These are phyloP conservation scores for Arthromyces matolae DNA, from an alignment of 768 basidiomycete genomes.

Conservation along the genomic window DNA sequence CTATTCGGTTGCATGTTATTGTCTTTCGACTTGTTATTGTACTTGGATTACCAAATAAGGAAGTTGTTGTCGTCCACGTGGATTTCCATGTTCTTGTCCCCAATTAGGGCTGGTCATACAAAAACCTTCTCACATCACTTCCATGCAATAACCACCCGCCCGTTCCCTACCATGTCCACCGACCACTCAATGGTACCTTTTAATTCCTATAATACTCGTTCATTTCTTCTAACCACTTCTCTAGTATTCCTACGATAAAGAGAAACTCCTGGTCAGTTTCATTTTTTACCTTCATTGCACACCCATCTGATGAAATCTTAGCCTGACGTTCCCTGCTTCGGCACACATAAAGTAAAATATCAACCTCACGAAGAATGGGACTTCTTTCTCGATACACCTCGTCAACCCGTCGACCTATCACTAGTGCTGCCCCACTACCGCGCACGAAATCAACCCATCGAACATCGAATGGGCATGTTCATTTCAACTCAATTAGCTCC, in stretches of 20 bases:
- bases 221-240: conserved; percentile 6
- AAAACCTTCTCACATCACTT: conserved; percentile 12
- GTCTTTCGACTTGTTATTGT: too few relatives aligned
- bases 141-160: not conserved
- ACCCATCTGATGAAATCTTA: conserved; percentile 2
- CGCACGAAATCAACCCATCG: conserved; percentile 66
- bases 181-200: conserved; percentile 35
- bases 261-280: conserved; percentile 16
- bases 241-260: conserved; percentile 18
- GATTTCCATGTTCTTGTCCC: conserved; percentile 24
- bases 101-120: conserved; percentile 20
- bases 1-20: too few relatives aligned
- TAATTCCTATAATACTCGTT: not conserved
- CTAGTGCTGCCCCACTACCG: conserved; percentile 77
- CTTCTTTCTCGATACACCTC: conserved; percentile 52
- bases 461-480: conserved; percentile 71
- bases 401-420: conserved; percentile 55
- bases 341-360: conserved; percentile 66
- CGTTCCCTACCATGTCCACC: conserved; percentile 24
- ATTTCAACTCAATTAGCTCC: conserved; percentile 47
- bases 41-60: conserved; percentile 30
- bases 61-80: conserved; percentile 30
- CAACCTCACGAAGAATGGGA: conserved; percentile 61
- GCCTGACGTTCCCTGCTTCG: conserved; percentile 31
- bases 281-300: not conserved